Evolutionary conservation across 2,329 filamentous ascomycete genomes (phyloP).

Genomic region (Talaromyces albobiverticillius): DNA sequence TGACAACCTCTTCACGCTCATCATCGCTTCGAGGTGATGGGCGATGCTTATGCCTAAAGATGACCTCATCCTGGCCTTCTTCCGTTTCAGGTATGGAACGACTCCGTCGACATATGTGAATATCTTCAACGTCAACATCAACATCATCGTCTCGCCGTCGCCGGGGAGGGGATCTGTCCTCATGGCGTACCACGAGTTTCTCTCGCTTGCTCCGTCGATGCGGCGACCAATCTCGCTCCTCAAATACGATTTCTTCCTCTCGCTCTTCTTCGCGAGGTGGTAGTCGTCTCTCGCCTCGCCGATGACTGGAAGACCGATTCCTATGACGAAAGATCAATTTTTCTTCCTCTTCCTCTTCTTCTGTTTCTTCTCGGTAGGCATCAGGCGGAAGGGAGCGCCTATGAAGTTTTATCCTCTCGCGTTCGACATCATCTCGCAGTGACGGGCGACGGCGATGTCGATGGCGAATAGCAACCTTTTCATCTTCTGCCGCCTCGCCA

Average conservation of each 20-base stretch:
- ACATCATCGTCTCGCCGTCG: conserved; percentile 6
- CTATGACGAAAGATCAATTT: conserved; percentile 6
- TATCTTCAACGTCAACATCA: conserved; percentile 12
- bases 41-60: neutral
- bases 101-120: conserved; percentile 11
- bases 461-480: conserved; percentile 5
- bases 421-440: conserved; percentile 4
- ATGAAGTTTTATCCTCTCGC: neutral
- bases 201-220: conserved; percentile 6
- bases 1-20: conserved; percentile 7
- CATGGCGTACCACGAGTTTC: conserved; percentile 10
- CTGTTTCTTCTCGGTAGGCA: conserved; percentile 5
- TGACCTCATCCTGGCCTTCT: conserved; percentile 7
- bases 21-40: neutral
- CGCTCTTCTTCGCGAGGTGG: conserved; percentile 1
- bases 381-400: conserved; percentile 12
- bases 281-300: conserved; percentile 3
- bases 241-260: conserved; percentile 7
- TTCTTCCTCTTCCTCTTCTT: conserved; percentile 10
- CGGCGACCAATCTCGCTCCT: conserved; percentile 4
- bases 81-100: conserved; percentile 10
- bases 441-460: neutral
- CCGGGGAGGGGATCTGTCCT: conserved; percentile 2
- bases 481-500: neutral
- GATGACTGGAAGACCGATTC: conserved; percentile 5